Evolutionary conservation across 345 rosid genomes (phyloP), one percentile per base, ranked within the genome.

Genomic region (Salix purpurea): DNA sequence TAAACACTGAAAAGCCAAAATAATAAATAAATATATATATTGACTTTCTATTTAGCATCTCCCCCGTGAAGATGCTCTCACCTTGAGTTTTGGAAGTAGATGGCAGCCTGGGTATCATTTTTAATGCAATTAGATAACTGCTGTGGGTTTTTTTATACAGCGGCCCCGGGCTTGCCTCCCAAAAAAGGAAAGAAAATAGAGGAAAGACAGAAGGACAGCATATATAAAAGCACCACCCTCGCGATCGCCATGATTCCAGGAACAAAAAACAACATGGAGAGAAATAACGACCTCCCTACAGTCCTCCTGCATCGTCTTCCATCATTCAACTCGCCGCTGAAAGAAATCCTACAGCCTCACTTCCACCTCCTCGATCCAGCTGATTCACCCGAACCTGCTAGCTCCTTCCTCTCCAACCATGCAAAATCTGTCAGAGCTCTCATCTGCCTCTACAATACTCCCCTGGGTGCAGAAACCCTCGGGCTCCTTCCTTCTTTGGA

Each of bases 311-410:
- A 67, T 30, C 68, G 70, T 34, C 39, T 1, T 24, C 81, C 74
- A 21, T n/a, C 36, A 21, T 69, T 69, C 52, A 4, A 7, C 36
- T 21, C 60, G 28, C 42, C 64, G 1, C 2, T 60, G 12, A 69
- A 34, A 15, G 26, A 24, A 39, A 69, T 34, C 71, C 44, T 64
- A 11, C 14, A 1, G 14, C 6, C 48, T 40, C 81, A 79, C 28
- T 79, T 79, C 48, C 66, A 2, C 46, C 60, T 74, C 46, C 32
- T 79, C 9, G 78, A 74, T 54, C 71, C 82, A 4, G 7, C n/a
- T 16, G 77, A 46, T 6, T 60, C 74, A 2, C 64, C 50, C 12
- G 46, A 66, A 39, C 72, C 78, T 7, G 40, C 26, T 6, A 6
- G 5, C 16, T 48, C 73, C 2, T 37, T 52, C 67, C 61, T 74